A percentile compares a stretch with the other conserved stretches of the same genome.
phyloP scores from a whole-genome alignment of 2,329 filamentous ascomycete species.

The Aspergillus alliaceus region DNA sequence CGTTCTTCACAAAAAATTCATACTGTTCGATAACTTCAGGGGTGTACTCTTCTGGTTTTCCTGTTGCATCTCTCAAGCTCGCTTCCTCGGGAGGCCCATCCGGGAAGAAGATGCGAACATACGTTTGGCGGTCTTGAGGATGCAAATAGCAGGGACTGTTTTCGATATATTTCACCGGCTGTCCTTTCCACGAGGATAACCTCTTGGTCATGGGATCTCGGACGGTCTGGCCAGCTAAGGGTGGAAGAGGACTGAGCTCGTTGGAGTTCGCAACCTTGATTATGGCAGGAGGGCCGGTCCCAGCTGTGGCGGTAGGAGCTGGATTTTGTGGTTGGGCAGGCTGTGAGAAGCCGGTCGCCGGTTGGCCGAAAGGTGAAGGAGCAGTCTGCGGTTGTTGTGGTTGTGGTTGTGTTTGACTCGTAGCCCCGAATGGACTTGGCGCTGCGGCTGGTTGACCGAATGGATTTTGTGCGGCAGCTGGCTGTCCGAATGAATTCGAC shows the following conservation, averaged over 20 bases:
- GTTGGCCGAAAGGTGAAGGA: constrained; percentile 35
- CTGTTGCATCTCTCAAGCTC: constrained; percentile 51
- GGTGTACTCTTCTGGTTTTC: constrained; percentile 53
- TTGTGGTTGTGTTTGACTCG: constrained; percentile 40
- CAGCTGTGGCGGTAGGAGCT: constrained; percentile 10
- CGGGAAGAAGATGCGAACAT: constrained; percentile 71
- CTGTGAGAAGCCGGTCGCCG: constrained; percentile 31
- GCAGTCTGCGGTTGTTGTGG: constrained; percentile 27
- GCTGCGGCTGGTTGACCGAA: constrained; percentile 31
- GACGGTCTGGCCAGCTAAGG: constrained; percentile 37
- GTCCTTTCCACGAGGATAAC: constrained; percentile 63
- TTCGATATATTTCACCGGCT: constrained; percentile 60
- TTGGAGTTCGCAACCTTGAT: constrained; percentile 27
- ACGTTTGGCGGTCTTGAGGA: constrained; percentile 55
- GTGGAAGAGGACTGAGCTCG: constrained; percentile 37
- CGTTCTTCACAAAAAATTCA: constrained; percentile 62
- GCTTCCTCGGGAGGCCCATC: constrained; percentile 60
- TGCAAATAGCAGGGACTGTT: constrained; percentile 52
- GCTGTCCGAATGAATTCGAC: constrained; percentile 33
- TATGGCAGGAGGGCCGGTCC: constrained; percentile 28
- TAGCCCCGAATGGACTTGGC: constrained; percentile 29
- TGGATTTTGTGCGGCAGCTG: constrained; percentile 27
- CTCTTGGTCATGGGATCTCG: constrained; percentile 36
- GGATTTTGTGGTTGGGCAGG: constrained; percentile 9
- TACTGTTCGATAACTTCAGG: constrained; percentile 62